Evolutionary conservation across 2,329 filamentous ascomycete species (phyloP), one percentile per base, ranked within the genome.

Genomic region (Pseudocercospora musae): DNA sequence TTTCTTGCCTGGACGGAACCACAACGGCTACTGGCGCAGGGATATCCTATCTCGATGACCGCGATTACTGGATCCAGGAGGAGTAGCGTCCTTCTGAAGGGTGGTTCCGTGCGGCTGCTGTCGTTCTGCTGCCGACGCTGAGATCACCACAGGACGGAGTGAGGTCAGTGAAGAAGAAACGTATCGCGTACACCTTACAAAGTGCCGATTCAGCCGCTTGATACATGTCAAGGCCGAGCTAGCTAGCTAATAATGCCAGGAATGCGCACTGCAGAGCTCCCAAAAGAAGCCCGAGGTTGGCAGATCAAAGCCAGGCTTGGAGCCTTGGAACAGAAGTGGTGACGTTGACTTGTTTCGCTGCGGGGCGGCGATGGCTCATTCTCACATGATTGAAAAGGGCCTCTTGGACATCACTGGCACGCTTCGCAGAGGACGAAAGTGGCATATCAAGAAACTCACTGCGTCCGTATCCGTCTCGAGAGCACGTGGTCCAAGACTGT

Each of bases 71-170:
- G 44, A 48, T 48, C 48, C 10, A 25, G 48, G 25, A 21, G 21
- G 21, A 52, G 23, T 54, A n/a, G 52, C 27, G 21, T 37, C 52
- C 27, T 21, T 13, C 15, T 10, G 40, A 37, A 40, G 52, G 20
- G 7, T 52, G 48, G 48, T 25, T 25, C 21, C 21, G 48, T 11
- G 48, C 48, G 21, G 25, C 21, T 54, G n/a, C 11, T n/a, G n/a
- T 37, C 52, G 52, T 54, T 54, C 52, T 54, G 29, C 52, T 33
- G 18, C 52, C 52, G 52, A 54, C 21, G n/a, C 52, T 29, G 52
- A 54, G 52, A 54, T 54, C 29, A 13, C 29, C 10, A 40, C n/a
- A 25, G 21, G 10, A 40, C n/a, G 27, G n/a, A 54, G 20, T 54
- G 52, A 54, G 52, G 31, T 54, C 52, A 54, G n/a, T 13, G 52